phyloP scores from a whole-genome alignment of 371 early-diverging fungal genomes.

The Mortierella sp. region DNA sequence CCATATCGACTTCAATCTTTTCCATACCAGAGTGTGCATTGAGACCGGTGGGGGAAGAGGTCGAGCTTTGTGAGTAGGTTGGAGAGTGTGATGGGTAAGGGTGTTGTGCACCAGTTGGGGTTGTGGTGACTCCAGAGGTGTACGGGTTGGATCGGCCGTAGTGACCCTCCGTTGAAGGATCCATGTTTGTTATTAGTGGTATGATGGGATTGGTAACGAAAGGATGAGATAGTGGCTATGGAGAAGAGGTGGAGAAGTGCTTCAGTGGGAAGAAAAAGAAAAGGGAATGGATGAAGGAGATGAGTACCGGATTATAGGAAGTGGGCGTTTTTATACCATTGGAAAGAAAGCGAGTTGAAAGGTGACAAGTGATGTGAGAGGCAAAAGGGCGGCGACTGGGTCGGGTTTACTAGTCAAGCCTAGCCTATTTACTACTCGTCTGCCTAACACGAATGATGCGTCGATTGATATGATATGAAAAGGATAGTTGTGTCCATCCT shows the following conservation, averaged over 20 bases:
- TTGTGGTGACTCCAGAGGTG: not conserved
- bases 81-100: not conserved
- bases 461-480: no score
- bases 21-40: conserved; percentile 15
- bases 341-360: not conserved
- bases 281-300: not conserved
- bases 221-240: not conserved
- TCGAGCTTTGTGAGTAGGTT: not conserved
- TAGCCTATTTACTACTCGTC: no score
- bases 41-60: not conserved
- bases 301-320: no score
- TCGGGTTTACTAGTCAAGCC: no score
- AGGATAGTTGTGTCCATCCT: no score
- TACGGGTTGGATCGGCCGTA: no score
- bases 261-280: not conserved
- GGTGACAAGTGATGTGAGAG: not conserved
- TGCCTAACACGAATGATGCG: no score
- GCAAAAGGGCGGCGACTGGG: not conserved
- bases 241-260: not conserved
- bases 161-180: not conserved
- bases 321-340: not conserved
- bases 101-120: no score
- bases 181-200: no score
- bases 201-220: no score
- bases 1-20: not conserved